A percentile compares a stretch with the other conserved stretches of the same genome.
Evolutionary conservation across 208 protist species (phyloP).

Genomic region (Porcisia deanei): DNA sequence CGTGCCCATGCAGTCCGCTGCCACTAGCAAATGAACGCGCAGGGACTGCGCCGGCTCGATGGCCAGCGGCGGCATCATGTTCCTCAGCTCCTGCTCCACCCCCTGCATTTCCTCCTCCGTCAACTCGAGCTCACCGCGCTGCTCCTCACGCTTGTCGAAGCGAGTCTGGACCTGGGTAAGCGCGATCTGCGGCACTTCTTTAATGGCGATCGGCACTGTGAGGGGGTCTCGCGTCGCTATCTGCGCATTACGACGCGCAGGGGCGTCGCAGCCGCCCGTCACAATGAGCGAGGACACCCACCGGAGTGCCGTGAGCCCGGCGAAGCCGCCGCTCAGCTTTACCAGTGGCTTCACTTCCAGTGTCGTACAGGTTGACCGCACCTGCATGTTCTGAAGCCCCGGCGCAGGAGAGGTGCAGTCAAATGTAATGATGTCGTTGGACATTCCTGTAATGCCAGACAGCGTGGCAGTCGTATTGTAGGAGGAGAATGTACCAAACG

Average conservation of each 20-base stretch:
- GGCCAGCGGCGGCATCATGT: slow-evolving; percentile 69
- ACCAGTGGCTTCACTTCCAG: slow-evolving; percentile 81
- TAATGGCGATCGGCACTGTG: slow-evolving; percentile 30
- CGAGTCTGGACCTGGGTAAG: slow-evolving; percentile 66
- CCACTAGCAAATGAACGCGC: slow-evolving; percentile 80
- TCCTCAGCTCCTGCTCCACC: slow-evolving; percentile 66
- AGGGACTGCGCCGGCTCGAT: slow-evolving; percentile 61
- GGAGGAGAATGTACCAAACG: background rate
- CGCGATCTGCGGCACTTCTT: slow-evolving; percentile 39
- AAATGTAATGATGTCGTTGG: slow-evolving; percentile 73
- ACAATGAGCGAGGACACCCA: slow-evolving; percentile 81
- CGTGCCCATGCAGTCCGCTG: slow-evolving; percentile 71
- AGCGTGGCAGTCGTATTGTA: background rate
- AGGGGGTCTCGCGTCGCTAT: slow-evolving; percentile 8
- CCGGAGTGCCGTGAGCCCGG: slow-evolving; percentile 64
- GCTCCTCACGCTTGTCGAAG: slow-evolving; percentile 74
- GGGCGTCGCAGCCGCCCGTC: slow-evolving; percentile 37
- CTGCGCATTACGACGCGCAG: slow-evolving; percentile 35
- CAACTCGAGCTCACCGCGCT: slow-evolving; percentile 59
- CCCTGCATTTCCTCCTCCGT: slow-evolving; percentile 78
- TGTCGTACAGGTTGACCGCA: slow-evolving; percentile 73
- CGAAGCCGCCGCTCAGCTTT: slow-evolving; percentile 80
- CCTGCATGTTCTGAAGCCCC: slow-evolving; percentile 36
- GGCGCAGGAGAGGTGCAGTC: slow-evolving; percentile 27
- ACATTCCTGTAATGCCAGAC: slow-evolving; percentile 5